Conservation (phyloP, 108 stramenopile species). For the Cyclostephanos invisitatus region DNA sequence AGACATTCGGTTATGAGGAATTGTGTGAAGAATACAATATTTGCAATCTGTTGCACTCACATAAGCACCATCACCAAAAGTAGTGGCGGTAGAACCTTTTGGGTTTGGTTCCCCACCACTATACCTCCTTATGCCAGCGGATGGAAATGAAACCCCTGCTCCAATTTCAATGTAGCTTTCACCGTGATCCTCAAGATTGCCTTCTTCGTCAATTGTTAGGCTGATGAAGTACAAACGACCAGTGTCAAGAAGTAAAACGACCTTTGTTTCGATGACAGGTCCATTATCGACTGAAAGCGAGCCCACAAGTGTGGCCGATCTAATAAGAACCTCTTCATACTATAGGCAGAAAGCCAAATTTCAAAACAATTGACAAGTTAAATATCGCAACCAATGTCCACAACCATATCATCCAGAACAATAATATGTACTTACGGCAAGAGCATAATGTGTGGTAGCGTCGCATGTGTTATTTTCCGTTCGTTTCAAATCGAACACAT, state of each 20-base stretch:
- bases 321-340: conserved; percentile 50
- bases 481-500: conserved; percentile 60
- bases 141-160: conserved; percentile 55
- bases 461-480: conserved; percentile 30
- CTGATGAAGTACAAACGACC: conserved; percentile 62
- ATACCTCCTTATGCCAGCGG: conserved; percentile 52
- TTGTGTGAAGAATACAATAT: neutral
- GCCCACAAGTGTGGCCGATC: conserved; percentile 37
- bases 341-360: neutral
- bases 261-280: conserved; percentile 25
- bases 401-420: neutral
- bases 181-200: conserved; percentile 51
- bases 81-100: conserved; percentile 45
- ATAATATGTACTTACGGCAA: conserved; percentile 13
- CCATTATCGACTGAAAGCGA: conserved; percentile 25
- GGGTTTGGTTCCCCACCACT: conserved; percentile 38
- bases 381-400: neutral
- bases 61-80: conserved; percentile 68
- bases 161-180: conserved; percentile 53
- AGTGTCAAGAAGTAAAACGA: conserved; percentile 64
- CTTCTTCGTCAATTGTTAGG: conserved; percentile 48
- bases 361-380: neutral
- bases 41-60: neutral
- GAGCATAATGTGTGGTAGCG: conserved; percentile 46
- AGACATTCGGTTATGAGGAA: neutral